Conservation (phyloP, 805 yeast genomes). For the Cyberlindnera bimundalis region DNA sequence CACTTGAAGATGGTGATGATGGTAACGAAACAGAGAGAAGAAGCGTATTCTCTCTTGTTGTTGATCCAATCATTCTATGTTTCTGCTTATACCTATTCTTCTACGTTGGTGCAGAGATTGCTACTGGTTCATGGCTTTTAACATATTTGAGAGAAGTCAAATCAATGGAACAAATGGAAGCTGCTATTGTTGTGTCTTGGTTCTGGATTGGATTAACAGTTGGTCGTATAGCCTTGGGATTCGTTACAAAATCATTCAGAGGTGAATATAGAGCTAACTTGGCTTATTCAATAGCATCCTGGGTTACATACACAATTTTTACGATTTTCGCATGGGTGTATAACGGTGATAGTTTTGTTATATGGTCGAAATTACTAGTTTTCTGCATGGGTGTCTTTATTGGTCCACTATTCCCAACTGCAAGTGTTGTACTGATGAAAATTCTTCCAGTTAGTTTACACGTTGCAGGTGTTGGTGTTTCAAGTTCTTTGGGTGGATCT, state of each 20-base stretch:
- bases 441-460: slow-evolving; percentile 58
- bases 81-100: slow-evolving; percentile 53
- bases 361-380: slow-evolving; percentile 14
- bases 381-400: slow-evolving; percentile 53
- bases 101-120: slow-evolving; percentile 68
- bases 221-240: slow-evolving; percentile 59
- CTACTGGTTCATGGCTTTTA: slow-evolving; percentile 69
- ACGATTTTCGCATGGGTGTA: slow-evolving; percentile 14
- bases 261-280: slow-evolving; percentile 41
- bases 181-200: slow-evolving; percentile 65
- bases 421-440: slow-evolving; percentile 60
- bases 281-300: slow-evolving; percentile 33
- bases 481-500: slow-evolving; percentile 76
- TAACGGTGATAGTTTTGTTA: slow-evolving; percentile 6
- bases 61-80: slow-evolving; percentile 39
- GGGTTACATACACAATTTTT: slow-evolving; percentile 27
- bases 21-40: slow-evolving; percentile 18
- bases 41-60: slow-evolving; percentile 19
- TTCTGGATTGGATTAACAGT: slow-evolving; percentile 69
- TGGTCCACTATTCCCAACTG: slow-evolving; percentile 74
- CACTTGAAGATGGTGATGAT: not conserved
- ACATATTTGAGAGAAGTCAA: slow-evolving; percentile 58
- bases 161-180: slow-evolving; percentile 40
- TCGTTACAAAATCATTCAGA: slow-evolving; percentile 45
- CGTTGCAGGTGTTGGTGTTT: slow-evolving; percentile 66